These are phyloP conservation scores for Pleurotus djamor DNA, from an alignment of 768 basidiomycete species.

Conservation along the genomic window DNA sequence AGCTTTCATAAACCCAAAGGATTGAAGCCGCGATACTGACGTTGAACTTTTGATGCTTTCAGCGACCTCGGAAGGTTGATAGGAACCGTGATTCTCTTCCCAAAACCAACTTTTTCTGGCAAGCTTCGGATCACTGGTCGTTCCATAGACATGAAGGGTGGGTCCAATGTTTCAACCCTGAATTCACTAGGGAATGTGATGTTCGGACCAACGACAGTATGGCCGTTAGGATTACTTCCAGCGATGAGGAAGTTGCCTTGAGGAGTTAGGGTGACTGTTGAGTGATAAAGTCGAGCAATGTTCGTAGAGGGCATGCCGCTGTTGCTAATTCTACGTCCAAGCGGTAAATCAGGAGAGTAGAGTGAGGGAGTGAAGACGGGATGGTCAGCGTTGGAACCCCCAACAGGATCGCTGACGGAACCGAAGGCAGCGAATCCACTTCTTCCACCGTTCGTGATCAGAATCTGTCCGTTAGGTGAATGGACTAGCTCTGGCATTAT, in stretches of 20 bases:
- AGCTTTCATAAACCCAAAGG: not conserved
- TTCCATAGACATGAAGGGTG: conserved; percentile 23
- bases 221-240: conserved; percentile 4
- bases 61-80: not conserved
- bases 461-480: conserved; percentile 30
- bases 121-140: conserved; percentile 20
- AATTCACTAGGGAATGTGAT: conserved; percentile 22
- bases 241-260: conserved; percentile 29
- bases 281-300: conserved; percentile 63
- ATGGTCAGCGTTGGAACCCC: conserved; percentile 23
- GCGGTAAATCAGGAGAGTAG: conserved; percentile 41
- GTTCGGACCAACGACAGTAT: conserved; percentile 1
- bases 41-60: not conserved
- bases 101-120: conserved; percentile 24
- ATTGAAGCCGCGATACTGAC: not conserved
- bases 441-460: conserved; percentile 36
- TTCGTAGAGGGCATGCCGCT: conserved; percentile 37
- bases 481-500: conserved; percentile 30
- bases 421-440: conserved; percentile 32
- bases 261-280: conserved; percentile 52
- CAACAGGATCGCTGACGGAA: conserved; percentile 14
- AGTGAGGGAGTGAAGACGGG: conserved; percentile 38
- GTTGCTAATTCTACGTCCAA: conserved; percentile 45
- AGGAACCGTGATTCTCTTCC: conserved; percentile 13
- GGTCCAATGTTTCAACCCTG: conserved; percentile 25